Percentiles rank a stretch among this genome's conserved stretches.
Evolutionary conservation across 176 grass and related monocot species (phyloP).

Genomic region (Carex parvula): DNA sequence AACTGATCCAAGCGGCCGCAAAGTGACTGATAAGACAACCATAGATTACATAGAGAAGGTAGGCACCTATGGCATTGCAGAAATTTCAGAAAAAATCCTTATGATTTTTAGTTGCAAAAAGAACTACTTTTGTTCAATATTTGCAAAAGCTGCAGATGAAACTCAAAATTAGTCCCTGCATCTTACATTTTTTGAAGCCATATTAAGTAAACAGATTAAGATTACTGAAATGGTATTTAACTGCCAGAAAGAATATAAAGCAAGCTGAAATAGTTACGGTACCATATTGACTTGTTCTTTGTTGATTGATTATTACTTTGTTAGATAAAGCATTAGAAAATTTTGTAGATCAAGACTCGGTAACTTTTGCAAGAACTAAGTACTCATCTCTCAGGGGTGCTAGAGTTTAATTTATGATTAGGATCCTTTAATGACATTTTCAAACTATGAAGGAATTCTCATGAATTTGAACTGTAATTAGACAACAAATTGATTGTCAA

Average conservation of each 20-base stretch:
- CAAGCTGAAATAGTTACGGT: neutral
- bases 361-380: neutral
- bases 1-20: slow-evolving; percentile 63
- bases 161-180: neutral
- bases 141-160: neutral
- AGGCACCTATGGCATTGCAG: neutral
- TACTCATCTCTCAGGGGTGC: neutral
- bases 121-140: neutral
- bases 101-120: neutral
- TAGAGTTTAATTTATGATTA: neutral
- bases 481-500: neutral
- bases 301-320: slow-evolving; percentile 17
- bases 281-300: neutral
- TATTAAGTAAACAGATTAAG: neutral
- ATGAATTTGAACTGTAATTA: neutral
- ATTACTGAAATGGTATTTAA: neutral
- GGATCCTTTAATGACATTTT: neutral
- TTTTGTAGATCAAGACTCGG: neutral
- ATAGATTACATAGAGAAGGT: slow-evolving; percentile 88
- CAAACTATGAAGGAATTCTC: neutral
- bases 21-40: slow-evolving; percentile 76
- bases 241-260: neutral
- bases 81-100: neutral
- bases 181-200: neutral
- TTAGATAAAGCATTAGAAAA: neutral